Percentiles rank a stretch among this genome's conserved stretches.
These are phyloP conservation scores for Xanthoconium purpureum DNA, from an alignment of 768 basidiomycete species.

Conservation along the genomic window DNA sequence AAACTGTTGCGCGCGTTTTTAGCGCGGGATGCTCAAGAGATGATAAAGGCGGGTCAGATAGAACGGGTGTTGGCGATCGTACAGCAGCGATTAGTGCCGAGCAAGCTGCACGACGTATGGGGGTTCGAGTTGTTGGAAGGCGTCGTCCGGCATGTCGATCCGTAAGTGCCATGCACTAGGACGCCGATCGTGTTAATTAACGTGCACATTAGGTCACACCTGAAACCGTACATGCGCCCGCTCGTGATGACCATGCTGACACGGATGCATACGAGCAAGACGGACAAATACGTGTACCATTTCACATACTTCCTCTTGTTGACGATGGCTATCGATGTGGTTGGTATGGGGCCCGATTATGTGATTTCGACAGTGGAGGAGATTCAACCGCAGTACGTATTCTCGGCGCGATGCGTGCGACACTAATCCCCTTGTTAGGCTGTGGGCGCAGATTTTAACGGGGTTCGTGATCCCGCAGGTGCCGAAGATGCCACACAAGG, in stretches of 20 bases:
- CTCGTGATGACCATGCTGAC: slow-evolving; percentile 77
- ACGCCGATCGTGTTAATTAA: neutral
- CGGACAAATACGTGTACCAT: slow-evolving; percentile 80
- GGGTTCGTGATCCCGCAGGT: slow-evolving; percentile 80
- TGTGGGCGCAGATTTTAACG: slow-evolving; percentile 77
- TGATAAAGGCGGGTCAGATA: slow-evolving; percentile 70
- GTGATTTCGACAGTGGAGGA: slow-evolving; percentile 75
- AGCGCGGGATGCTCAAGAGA: slow-evolving; percentile 59
- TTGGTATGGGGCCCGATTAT: slow-evolving; percentile 75
- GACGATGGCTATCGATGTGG: slow-evolving; percentile 69
- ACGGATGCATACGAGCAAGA: slow-evolving; percentile 84
- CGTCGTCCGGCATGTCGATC: slow-evolving; percentile 66
- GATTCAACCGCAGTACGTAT: slow-evolving; percentile 73
- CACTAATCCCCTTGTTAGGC: slow-evolving; percentile 31
- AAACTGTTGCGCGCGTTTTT: slow-evolving; percentile 85
- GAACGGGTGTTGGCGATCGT: slow-evolving; percentile 79
- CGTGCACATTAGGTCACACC: slow-evolving; percentile 43
- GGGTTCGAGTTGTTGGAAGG: slow-evolving; percentile 87
- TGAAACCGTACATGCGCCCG: slow-evolving; percentile 73
- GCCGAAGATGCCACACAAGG: slow-evolving; percentile 75
- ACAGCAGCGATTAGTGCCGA: slow-evolving; percentile 86
- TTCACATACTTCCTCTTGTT: slow-evolving; percentile 79
- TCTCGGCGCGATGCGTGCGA: too few species aligned
- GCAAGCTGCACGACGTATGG: slow-evolving; percentile 84
- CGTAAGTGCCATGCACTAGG: slow-evolving; percentile 48